Evolutionary conservation across 2,329 filamentous ascomycete genomes (phyloP).

Genomic region (Aureobasidium uvarum): DNA sequence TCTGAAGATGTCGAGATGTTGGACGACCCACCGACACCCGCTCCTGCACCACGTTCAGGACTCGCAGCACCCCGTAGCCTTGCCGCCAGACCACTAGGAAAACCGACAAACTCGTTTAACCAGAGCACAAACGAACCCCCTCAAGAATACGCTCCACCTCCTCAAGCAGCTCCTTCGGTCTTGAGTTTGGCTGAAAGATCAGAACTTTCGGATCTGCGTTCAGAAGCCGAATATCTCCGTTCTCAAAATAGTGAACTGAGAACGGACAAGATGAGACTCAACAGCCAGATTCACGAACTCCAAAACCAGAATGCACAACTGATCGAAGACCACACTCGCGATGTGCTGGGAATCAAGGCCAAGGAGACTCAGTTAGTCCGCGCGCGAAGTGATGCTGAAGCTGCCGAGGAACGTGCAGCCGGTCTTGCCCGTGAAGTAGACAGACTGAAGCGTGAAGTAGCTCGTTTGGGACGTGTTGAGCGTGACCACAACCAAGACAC

Average conservation of each 20-base stretch:
- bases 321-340: constrained; percentile 94
- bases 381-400: constrained; percentile 83
- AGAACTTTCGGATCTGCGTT: constrained; percentile 85
- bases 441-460: constrained; percentile 80
- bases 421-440: constrained; percentile 86
- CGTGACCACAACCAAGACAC: constrained; percentile 13
- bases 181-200: constrained; percentile 78
- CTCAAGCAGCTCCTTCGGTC: constrained; percentile 55
- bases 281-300: constrained; percentile 86
- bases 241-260: constrained; percentile 76
- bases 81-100: constrained; percentile 79
- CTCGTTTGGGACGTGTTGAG: constrained; percentile 11
- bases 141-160: constrained; percentile 40
- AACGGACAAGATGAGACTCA: constrained; percentile 75
- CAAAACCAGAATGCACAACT: constrained; percentile 96
- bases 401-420: constrained; percentile 81
- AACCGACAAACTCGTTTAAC: constrained; percentile 64
- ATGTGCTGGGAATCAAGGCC: constrained; percentile 90
- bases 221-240: constrained; percentile 74
- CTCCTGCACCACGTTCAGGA: constrained; percentile 44
- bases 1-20: constrained; percentile 54
- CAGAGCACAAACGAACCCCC: constrained; percentile 45
- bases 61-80: constrained; percentile 61
- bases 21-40: constrained; percentile 33
- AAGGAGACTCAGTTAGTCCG: constrained; percentile 97